Evolutionary conservation across 148 eudicot genomes (phyloP), one percentile per base, ranked within the genome.

Genomic region (Arbutus unedo): DNA sequence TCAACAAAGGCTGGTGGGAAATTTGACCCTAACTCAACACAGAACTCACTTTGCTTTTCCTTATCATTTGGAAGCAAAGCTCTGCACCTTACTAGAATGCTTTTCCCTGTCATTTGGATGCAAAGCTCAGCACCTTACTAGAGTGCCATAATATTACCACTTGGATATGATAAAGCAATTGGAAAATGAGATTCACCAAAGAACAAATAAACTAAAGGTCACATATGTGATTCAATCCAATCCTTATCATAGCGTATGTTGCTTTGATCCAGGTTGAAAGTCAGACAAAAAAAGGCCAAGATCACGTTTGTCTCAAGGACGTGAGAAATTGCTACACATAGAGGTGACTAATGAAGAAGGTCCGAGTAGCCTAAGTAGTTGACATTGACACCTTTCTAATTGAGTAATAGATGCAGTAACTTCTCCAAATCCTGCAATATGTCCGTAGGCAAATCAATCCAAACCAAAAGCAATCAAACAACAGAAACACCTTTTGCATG

Each of bases 351-450:
- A 72, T 25, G 72, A 74, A 60, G 62, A 81, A 38, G n/a, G 43
- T 25, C 76, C 83, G 73, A 21, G 49, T 67, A 16, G 13, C 77
- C 31, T 50, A 43, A 50, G 48, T 43, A 41, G 72, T 74, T 56
- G 56, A 70, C 19, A 75, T 49, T 56, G 49, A 72, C 2, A 47
- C 45, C 44, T 8, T 19, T 76, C 45, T 67, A 81, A 44, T 49
- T 55, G 45, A 56, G 79, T 49, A 41, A 51, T 43, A 77, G 9
- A 47, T 51, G 43, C 56, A 45, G 44, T 14, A 13, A 79, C 67
- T 79, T 62, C n/a, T 79, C 67, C 54, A 21, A 44, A 48, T 64
- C 82, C 45, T 8, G 4, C 45, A 53, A 18, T 50, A 76, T 76
- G 51, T 14, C 45, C 14, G 1, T 51, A 53, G 45, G 15, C 15